Conservation (phyloP, 2,329 filamentous ascomycete genomes). For the Colletotrichum zoysiae region DNA sequence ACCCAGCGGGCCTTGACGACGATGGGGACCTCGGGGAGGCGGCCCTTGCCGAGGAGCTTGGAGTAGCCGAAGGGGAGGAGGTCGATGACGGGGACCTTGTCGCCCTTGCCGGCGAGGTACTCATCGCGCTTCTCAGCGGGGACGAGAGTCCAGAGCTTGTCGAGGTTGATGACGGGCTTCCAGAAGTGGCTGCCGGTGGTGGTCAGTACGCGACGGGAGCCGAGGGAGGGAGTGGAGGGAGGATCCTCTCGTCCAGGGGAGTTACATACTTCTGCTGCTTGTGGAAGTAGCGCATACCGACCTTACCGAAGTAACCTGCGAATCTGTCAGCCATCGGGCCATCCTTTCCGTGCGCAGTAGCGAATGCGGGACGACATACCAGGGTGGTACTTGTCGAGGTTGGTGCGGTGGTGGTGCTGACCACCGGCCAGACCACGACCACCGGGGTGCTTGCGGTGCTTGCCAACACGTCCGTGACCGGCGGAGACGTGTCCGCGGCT, state of each 20-base stretch:
- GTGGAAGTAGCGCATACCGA: constrained; percentile 97
- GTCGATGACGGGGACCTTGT: constrained; percentile 97
- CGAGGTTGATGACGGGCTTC: constrained; percentile 98
- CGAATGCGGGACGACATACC: constrained; percentile 20
- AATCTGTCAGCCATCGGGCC: constrained; percentile 78
- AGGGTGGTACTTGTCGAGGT: constrained; percentile 81
- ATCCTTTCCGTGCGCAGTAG: accelerated
- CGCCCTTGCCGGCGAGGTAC: constrained; percentile 87
- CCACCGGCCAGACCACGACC: constrained; percentile 94
- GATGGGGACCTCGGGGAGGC: constrained; percentile 91
- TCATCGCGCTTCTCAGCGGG: constrained; percentile 92
- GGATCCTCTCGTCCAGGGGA: not conserved
- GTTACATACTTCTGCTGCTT: constrained; percentile 76
- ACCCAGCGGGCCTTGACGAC: constrained; percentile 97
- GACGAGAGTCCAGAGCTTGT: constrained; percentile 99
- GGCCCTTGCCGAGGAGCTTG: constrained; percentile 98
- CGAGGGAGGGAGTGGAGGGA: not conserved
- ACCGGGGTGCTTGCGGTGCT: constrained; percentile 94
- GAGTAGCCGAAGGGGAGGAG: constrained; percentile 97
- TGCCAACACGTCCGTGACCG: constrained; percentile 98
- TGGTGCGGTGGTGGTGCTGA: constrained; percentile 98
- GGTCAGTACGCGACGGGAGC: constrained; percentile 21
- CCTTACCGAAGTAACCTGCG: constrained; percentile 99
- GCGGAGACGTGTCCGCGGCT: constrained; percentile 98
- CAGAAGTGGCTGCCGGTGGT: constrained; percentile 77